A percentile compares a stretch with the other conserved stretches of the same genome.
Conservation (phyloP, 805 yeast species). For the Babjeviella inositovora region DNA sequence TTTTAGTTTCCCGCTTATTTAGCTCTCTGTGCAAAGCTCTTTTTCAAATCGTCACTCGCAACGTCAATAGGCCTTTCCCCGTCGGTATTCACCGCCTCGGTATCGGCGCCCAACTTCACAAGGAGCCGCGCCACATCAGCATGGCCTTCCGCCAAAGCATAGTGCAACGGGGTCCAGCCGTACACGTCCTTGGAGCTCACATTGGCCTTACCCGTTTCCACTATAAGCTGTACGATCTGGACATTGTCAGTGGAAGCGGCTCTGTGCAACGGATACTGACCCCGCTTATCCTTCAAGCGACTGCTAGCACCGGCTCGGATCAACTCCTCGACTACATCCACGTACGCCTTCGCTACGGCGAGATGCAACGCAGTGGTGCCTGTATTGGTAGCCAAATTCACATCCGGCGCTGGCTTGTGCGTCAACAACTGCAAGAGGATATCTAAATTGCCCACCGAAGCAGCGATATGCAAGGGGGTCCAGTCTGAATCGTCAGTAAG, state of each 20-base stretch:
- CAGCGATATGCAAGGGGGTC: slow-evolving; percentile 78
- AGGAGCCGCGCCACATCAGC: slow-evolving; percentile 57
- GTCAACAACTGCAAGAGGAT: slow-evolving; percentile 33
- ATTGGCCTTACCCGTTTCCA: slow-evolving; percentile 36
- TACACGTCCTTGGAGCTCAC: slow-evolving; percentile 46
- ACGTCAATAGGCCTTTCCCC: slow-evolving; percentile 40
- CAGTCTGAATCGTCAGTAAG: slow-evolving; percentile 64
- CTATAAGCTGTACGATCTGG: slow-evolving; percentile 36
- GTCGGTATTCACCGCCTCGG: slow-evolving; percentile 23
- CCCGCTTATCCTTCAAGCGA: slow-evolving; percentile 48
- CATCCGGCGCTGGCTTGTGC: slow-evolving; percentile 37
- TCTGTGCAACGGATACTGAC: slow-evolving; percentile 58
- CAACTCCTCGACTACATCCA: slow-evolving; percentile 34
- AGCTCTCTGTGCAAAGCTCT: too few species aligned
- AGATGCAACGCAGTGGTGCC: slow-evolving; percentile 68
- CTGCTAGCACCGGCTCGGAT: slow-evolving; percentile 44
- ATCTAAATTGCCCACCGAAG: slow-evolving; percentile 50
- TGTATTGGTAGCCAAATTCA: slow-evolving; percentile 41
- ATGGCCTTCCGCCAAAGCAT: slow-evolving; percentile 82
- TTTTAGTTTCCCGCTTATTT: too few species aligned
- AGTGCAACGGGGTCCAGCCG: slow-evolving; percentile 84
- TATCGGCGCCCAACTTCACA: slow-evolving; percentile 56
- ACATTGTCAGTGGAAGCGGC: slow-evolving; percentile 69
- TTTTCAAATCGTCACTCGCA: slow-evolving; percentile 39
- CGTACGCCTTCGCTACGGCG: slow-evolving; percentile 58